Evolutionary conservation across 257 asterid genomes (phyloP).

Genomic region (Solanum ossicruentum): DNA sequence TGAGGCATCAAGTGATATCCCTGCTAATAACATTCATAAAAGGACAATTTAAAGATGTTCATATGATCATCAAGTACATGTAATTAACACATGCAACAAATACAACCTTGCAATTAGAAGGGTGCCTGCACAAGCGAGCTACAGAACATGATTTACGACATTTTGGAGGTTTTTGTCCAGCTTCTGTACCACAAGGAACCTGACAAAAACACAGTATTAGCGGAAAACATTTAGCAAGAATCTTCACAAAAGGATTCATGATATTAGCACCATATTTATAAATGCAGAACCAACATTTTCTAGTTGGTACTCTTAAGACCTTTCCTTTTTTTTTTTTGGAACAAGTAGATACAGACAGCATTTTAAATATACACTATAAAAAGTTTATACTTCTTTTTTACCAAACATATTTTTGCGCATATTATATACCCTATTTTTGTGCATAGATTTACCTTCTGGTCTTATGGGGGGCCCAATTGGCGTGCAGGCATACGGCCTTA

Average conservation of each 20-base stretch:
- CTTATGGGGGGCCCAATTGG: no score
- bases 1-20: not conserved
- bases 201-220: constrained; percentile 12
- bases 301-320: not conserved
- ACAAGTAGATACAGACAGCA: not conserved
- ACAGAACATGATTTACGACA: constrained; percentile 60
- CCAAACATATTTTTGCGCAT: no score
- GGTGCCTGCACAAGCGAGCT: constrained; percentile 65
- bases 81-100: not conserved
- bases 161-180: constrained; percentile 78
- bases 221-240: not conserved
- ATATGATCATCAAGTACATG: not conserved
- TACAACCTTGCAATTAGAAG: constrained; percentile 55
- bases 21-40: not conserved
- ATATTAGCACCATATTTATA: not conserved
- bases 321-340: not conserved
- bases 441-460: no score
- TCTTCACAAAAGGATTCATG: not conserved
- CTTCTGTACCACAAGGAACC: constrained; percentile 98
- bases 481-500: no score
- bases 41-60: not conserved
- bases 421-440: no score
- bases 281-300: not conserved
- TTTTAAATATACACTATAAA: not conserved
- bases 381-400: not conserved